Base-by-base conservation (phyloP, 2,329 filamentous ascomycete species). In the Setomelanomma holmii region DNA sequence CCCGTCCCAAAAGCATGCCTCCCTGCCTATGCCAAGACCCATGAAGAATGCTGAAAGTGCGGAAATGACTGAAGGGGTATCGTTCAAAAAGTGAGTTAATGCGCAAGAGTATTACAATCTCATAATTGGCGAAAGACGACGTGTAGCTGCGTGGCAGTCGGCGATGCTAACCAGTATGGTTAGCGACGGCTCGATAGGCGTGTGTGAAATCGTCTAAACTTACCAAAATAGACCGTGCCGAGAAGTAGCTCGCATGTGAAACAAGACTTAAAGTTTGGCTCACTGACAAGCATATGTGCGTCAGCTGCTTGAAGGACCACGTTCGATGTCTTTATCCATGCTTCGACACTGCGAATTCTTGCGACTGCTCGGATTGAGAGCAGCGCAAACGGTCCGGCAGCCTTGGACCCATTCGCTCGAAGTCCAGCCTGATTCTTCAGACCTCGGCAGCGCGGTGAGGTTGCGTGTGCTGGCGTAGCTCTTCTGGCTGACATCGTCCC, bases 401-500 rank as follows among this genome's bases (percentile, higher is more conserved):
- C 57, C 53, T 38, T 62, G 60, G 1, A 45, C 48, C 59, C 63
- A 66, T 14, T 55, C 51, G 12, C 21, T 42, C 6, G 51, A 46
- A 3, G 19, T 40, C 41, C 51, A 55, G 4, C 41, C 42, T 1
- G 19, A 27, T 10, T 60, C 48, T 10, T 53, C 39, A 8, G 40
- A 41, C 38, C 40, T 30, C 8, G 61, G 59, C 22, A 66, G 30
- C 1, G 55, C 54, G 17, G 64, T 67, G 17, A 68, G 55, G 0
- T 53, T 56, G 11, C 47, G 56, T 7, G 58, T 66, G 30, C 66
- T 68, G 2, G 49, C 45, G 16, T 55, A 53, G 33, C 64, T 68
- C 11, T 36, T 53, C 11, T 57, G 62, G 12, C 60, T 63, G 5
- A 36, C 4, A 27, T 64, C 55, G 22, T 63, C 61, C 6, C 61